phyloP scores from a whole-genome alignment of 2,329 filamentous ascomycete genomes.

The Pestalotiopsis sp. region DNA sequence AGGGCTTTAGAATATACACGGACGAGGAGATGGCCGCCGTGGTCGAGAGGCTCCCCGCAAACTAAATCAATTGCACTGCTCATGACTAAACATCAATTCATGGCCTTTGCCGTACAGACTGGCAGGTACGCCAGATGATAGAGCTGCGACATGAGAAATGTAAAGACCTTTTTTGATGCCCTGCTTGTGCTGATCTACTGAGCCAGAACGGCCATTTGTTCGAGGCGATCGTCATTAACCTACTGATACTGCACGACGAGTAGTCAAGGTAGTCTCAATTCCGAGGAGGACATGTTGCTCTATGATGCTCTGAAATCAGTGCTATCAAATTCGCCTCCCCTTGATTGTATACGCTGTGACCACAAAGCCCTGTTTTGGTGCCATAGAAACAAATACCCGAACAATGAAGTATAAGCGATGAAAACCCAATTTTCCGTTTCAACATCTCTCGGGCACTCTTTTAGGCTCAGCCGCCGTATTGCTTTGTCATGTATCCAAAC shows the following conservation, averaged over 20 bases:
- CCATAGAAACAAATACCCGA: too few species aligned
- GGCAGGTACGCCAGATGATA: slow-evolving; percentile 5
- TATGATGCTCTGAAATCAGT: too few species aligned
- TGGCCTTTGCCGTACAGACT: not conserved
- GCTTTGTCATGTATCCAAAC: not conserved
- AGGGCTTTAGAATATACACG: slow-evolving; percentile 97
- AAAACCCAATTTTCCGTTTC: not conserved
- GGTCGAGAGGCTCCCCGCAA: slow-evolving; percentile 78
- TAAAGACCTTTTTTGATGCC: slow-evolving; percentile 4
- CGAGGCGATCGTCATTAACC: too few species aligned
- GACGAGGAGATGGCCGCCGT: slow-evolving; percentile 96
- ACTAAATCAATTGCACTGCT: slow-evolving; percentile 42
- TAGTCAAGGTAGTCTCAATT: too few species aligned
- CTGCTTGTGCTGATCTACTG: not conserved
- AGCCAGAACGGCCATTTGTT: not conserved
- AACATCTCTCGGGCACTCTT: not conserved
- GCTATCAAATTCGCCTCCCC: too few species aligned
- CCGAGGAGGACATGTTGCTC: too few species aligned
- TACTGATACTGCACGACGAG: not conserved
- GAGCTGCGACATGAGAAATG: slow-evolving; percentile 3
- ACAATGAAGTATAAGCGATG: too few species aligned
- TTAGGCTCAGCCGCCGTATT: not conserved
- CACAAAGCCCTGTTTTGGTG: too few species aligned
- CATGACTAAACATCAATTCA: not conserved
- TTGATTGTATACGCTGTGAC: too few species aligned